A percentile compares a stretch with the other conserved stretches of the same genome.
phyloP scores from a whole-genome alignment of 129 eudicot genomes.

The Artemisia tridentata region DNA sequence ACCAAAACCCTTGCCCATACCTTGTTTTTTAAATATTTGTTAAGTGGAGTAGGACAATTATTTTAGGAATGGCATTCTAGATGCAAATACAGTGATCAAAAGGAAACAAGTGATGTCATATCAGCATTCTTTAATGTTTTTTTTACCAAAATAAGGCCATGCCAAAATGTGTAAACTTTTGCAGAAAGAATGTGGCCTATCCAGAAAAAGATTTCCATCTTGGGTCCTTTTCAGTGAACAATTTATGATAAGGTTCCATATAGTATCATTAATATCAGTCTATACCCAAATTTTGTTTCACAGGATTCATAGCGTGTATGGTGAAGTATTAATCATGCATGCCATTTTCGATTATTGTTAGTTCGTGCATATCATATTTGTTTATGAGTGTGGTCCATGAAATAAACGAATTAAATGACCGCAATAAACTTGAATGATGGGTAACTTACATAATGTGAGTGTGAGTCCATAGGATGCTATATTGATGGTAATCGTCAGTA shows the following conservation, averaged over 20 bases:
- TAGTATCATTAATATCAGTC: not conserved
- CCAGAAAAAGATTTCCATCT: slow-evolving; percentile 19
- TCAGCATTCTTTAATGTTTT: slow-evolving; percentile 18
- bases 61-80: not conserved
- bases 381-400: slow-evolving; percentile 6
- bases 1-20: not conserved
- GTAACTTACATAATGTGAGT: slow-evolving; percentile 72
- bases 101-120: slow-evolving; percentile 17
- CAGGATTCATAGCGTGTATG: not conserved
- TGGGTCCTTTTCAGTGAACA: slow-evolving; percentile 20
- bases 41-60: not conserved
- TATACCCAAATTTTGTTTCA: not conserved
- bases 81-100: not conserved
- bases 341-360: not conserved
- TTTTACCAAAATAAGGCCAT: slow-evolving; percentile 25
- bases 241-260: not conserved
- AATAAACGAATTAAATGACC: not conserved
- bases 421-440: not conserved
- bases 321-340: not conserved
- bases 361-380: too few species aligned
- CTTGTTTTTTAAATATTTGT: not conserved
- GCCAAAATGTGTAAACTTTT: slow-evolving; percentile 30
- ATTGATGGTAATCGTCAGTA: slow-evolving; percentile 80
- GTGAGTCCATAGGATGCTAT: slow-evolving; percentile 83
- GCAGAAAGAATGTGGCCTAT: slow-evolving; percentile 33